Evolutionary conservation across 768 basidiomycete species (phyloP), one percentile per base, ranked within the genome.

Genomic region (Phylloporus rhodoxanthus): DNA sequence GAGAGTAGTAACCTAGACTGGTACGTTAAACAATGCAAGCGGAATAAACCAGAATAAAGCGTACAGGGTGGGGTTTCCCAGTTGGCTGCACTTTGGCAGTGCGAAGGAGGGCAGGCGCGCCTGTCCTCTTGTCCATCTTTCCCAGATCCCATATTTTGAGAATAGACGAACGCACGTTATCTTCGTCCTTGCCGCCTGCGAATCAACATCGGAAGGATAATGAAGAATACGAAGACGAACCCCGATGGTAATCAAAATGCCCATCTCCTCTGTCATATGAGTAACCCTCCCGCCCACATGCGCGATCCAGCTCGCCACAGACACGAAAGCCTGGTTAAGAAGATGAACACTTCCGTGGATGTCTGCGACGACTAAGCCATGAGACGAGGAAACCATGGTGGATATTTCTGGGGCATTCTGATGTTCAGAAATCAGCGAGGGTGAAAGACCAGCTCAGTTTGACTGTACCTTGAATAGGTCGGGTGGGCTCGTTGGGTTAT

Each of bases 141-240:
- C 79, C 75, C 25, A 97, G 67, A 67, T 94, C 88, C 94, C 94
- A 97, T 42, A 96, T 81, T 65, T 93, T 94, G 41, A 92, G 69
- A 15, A 90, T 61, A 0, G 87, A 85, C 25, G 82, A 76, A 11
- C 81, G 74, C 11, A 81, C 71, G 4, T 74, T 59, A 46, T 83
- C 80, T 64, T 94, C 90, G 70, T 93, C 91, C 90, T 91, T 61
- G 33, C 20, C 20, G 43, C 5, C 21, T 20, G 37, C 28, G n/a
- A 44, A 52, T 68, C 39, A 56, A 21, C 20, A 13, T 28, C 51
- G 45, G 55, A 50, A 9, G 38, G 34, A 43, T 26, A 2, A 3
- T 7, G 8, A 45, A 5, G 39, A 38, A 41, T 15, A 39, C 6
- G 43, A 30, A 34, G 19, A 76, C 87, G 44, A 60, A 93, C 92